Evolutionary conservation across 352 stramenopile species (phyloP), one percentile per base, ranked within the genome.

Genomic region (Globisporangium paddicum): DNA sequence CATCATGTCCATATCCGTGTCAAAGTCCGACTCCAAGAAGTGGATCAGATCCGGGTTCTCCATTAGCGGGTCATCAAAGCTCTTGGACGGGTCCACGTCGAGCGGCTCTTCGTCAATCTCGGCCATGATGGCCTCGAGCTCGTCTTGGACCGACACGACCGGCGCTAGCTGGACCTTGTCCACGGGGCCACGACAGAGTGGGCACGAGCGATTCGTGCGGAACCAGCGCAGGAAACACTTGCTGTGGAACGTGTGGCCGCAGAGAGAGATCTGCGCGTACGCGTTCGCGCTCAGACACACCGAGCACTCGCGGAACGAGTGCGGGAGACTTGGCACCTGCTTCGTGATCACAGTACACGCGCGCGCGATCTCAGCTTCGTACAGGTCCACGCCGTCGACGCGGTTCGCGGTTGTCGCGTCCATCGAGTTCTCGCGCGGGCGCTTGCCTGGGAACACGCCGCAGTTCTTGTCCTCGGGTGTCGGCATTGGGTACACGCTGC

Each of bases 211-310:
- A 56, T 92, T 92, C 10, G 68, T 58, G 7, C 84, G 76, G 66
- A 90, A 90, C 84, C 84, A 93, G 13, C 84, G 67, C 21, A 92
- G 57, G 57, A 93, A 93, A 63, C 84, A 93, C 55, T 79, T 75
- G 18, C 68, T 69, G 63, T 93, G 84, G 71, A 93, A 92, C 44
- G 80, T 87, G 65, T 93, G 84, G 49, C 79, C 84, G 51, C 84
- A 93, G 23, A 55, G 30, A 21, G 48, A 60, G 51, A 93, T 83
- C 67, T 92, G 79, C 53, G 82, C 78, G 54, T 87, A 77, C 19
- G 84, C 84, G 58, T 90, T 88, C 46, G 70, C 55, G 55, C 72
- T 79, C 35, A 93, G 68, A 69, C 84, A 93, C 25, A 92, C 82
- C 2, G 80, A 81, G 52, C 84, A 93, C 48, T 92, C 82, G 38